Evolutionary conservation across 2,329 filamentous ascomycete species (phyloP).

Genomic region (Cladophialophora psammophila): DNA sequence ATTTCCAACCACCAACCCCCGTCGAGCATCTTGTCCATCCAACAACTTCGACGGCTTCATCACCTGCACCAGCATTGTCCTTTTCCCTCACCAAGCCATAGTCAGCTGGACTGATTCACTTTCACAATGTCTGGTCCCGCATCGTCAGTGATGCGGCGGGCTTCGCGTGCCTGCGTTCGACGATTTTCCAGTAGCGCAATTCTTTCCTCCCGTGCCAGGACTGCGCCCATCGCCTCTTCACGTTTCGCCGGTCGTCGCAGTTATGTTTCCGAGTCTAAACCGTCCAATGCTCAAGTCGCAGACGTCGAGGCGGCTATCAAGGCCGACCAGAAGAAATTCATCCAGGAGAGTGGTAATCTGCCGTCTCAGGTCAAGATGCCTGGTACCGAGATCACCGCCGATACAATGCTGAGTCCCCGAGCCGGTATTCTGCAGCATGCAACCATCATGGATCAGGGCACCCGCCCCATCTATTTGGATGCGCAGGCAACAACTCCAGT

Average conservation of each 20-base stretch:
- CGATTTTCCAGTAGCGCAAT: conserved; percentile 53
- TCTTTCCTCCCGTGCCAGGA: conserved; percentile 46
- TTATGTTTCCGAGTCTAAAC: conserved; percentile 86
- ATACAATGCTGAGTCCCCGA: conserved; percentile 80
- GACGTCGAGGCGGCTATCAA: conserved; percentile 80
- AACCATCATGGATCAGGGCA: conserved; percentile 89
- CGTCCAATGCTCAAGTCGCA: conserved; percentile 79
- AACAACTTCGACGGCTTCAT: neutral
- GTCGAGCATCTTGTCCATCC: neutral
- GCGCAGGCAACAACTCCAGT: conserved; percentile 98
- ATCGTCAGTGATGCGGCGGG: conserved; percentile 76
- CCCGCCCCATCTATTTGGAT: conserved; percentile 94
- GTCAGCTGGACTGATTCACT: conserved; percentile 31
- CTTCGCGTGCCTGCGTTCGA: conserved; percentile 66
- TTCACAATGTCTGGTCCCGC: conserved; percentile 68
- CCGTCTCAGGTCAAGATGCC: conserved; percentile 67
- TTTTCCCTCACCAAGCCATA: neutral
- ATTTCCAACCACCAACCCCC: neutral
- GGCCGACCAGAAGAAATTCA: conserved; percentile 82
- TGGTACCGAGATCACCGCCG: conserved; percentile 63
- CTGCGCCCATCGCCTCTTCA: conserved; percentile 50
- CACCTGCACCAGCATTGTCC: neutral
- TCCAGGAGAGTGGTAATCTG: conserved; percentile 63
- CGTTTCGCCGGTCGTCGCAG: conserved; percentile 58
- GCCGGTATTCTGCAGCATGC: conserved; percentile 87